phyloP scores from a whole-genome alignment of 768 basidiomycete species.

The Xerocomellus dryophilus region DNA sequence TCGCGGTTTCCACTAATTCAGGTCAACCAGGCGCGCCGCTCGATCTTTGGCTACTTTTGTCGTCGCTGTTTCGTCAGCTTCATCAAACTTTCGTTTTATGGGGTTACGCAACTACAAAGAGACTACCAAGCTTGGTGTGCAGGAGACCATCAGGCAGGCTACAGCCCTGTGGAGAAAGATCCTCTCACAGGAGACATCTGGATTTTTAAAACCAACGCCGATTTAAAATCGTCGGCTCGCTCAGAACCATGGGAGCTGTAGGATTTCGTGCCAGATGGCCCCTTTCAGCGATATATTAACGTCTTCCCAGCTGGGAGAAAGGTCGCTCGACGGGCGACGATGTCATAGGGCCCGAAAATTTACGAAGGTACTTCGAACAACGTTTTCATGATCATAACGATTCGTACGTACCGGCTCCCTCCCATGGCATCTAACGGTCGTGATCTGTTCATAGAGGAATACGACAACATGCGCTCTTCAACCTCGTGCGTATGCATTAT shows the following conservation, averaged over 20 bases:
- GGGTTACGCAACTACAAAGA: constrained; percentile 59
- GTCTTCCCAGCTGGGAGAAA: constrained; percentile 58
- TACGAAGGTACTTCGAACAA: constrained; percentile 81
- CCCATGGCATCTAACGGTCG: neutral
- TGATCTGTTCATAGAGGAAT: constrained; percentile 49
- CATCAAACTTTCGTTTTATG: constrained; percentile 71
- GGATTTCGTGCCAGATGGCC: constrained; percentile 17
- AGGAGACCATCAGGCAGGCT: constrained; percentile 47
- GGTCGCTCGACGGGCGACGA: constrained; percentile 66
- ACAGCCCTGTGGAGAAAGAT: constrained; percentile 50
- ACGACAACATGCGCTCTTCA: constrained; percentile 77
- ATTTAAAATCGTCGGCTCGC: constrained; percentile 65
- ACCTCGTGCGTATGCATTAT: constrained; percentile 77
- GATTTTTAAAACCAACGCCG: constrained; percentile 61
- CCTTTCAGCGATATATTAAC: neutral
- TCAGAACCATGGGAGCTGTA: constrained; percentile 60
- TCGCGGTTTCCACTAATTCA: constrained; percentile 5
- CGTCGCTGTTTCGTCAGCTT: constrained; percentile 75
- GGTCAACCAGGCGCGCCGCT: constrained; percentile 57
- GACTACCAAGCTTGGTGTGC: constrained; percentile 66
- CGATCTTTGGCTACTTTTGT: constrained; percentile 78
- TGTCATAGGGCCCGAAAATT: constrained; percentile 62
- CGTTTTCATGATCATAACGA: constrained; percentile 78
- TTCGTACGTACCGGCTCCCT: constrained; percentile 51
- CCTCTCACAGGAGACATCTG: constrained; percentile 45